These are phyloP conservation scores for Trypanosoma mega DNA, from an alignment of 208 protist genomes.

Conservation along the genomic window DNA sequence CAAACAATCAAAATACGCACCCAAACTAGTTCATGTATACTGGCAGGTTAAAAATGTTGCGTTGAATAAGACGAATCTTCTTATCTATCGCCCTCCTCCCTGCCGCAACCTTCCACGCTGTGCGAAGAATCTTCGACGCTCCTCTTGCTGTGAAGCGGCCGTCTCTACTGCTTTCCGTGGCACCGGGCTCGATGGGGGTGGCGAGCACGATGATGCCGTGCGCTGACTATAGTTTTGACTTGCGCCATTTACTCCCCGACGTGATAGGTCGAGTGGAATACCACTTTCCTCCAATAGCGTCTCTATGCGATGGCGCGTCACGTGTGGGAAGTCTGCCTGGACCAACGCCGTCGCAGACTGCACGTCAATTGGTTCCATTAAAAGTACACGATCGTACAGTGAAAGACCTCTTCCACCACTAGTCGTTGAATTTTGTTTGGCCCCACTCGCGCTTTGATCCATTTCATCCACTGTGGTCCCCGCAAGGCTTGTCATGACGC, in stretches of 20 bases:
- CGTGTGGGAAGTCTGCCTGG: constrained; percentile 54
- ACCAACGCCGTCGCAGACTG: constrained; percentile 36
- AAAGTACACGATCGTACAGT: constrained; percentile 51
- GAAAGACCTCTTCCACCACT: constrained; percentile 3
- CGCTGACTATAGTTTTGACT: constrained; percentile 11
- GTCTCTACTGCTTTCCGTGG: not conserved
- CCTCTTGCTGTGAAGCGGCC: constrained; percentile 4
- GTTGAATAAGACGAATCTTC: not conserved
- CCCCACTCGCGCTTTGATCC: constrained; percentile 22
- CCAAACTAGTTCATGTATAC: not conserved
- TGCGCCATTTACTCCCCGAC: constrained; percentile 9
- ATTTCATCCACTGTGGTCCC: constrained; percentile 47
- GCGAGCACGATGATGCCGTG: constrained; percentile 12
- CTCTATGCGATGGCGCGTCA: constrained; percentile 48
- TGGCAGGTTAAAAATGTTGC: not conserved
- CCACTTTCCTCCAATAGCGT: constrained; percentile 52
- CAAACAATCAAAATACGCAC: not conserved
- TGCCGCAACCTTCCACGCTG: constrained; percentile 12
- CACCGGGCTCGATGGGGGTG: constrained; percentile 1
- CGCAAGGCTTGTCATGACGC: constrained; percentile 55
- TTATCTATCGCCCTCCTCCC: not conserved
- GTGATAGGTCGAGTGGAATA: constrained; percentile 45
- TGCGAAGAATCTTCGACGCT: constrained; percentile 23
- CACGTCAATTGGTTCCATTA: constrained; percentile 62
- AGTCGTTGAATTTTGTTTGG: not conserved